phyloP scores from a whole-genome alignment of 2,329 filamentous ascomycete genomes.

The Hypoxylon sp. region DNA sequence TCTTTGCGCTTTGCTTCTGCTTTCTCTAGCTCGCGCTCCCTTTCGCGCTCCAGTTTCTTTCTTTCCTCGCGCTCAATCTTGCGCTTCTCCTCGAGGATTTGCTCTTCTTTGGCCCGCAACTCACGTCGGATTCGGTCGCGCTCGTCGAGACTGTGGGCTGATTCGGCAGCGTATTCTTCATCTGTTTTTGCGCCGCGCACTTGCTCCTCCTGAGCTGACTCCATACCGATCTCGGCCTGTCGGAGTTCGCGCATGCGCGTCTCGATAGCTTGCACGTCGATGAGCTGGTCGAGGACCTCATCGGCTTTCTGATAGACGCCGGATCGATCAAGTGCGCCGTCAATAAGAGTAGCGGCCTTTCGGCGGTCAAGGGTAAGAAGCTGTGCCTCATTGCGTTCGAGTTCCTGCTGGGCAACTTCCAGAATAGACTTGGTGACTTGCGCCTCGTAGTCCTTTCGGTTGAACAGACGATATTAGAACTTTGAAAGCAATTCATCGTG shows the following conservation, averaged over 20 bases:
- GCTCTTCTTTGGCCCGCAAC: conserved; percentile 64
- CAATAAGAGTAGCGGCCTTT: conserved; percentile 77
- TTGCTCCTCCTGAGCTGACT: conserved; percentile 71
- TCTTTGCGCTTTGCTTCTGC: conserved; percentile 59
- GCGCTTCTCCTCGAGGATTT: conserved; percentile 68
- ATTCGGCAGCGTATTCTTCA: conserved; percentile 74
- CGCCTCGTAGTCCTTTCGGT: conserved; percentile 70
- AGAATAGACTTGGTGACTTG: conserved; percentile 72
- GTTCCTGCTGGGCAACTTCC: conserved; percentile 74
- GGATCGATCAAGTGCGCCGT: conserved; percentile 78
- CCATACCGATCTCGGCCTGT: conserved; percentile 71
- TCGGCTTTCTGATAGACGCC: conserved; percentile 78
- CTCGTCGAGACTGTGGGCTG: conserved; percentile 64
- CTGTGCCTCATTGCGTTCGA: conserved; percentile 75
- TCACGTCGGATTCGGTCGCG: conserved; percentile 69
- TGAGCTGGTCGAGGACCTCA: conserved; percentile 70
- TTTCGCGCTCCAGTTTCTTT: conserved; percentile 57
- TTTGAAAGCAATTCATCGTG: not conserved
- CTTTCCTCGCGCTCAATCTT: conserved; percentile 66
- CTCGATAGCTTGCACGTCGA: conserved; percentile 74
- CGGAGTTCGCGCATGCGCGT: conserved; percentile 73
- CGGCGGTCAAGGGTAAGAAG: conserved; percentile 76
- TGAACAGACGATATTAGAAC: conserved; percentile 12
- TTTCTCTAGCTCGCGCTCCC: conserved; percentile 58
- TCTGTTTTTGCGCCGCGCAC: conserved; percentile 74